Evolutionary conservation across 169 alveolate species (phyloP).

Genomic region (Eimeria necatrix): DNA sequence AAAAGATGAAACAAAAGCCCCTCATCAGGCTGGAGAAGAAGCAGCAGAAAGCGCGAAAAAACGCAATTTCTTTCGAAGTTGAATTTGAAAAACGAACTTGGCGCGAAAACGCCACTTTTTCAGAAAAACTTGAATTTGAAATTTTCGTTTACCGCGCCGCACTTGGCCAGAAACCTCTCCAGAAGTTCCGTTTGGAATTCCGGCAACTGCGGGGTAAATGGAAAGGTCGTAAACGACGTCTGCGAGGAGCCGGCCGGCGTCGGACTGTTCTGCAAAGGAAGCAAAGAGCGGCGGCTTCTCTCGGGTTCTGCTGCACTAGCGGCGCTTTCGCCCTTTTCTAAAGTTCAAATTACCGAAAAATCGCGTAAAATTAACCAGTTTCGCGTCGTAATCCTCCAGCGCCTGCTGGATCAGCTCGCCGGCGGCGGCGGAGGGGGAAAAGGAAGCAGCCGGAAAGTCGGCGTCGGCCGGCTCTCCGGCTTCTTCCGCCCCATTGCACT

Average conservation of each 20-base stretch:
- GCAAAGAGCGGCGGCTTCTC: not conserved
- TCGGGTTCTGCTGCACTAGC: too few relatives aligned
- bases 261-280: constrained; percentile 6
- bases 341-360: constrained; percentile 17
- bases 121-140: not conserved
- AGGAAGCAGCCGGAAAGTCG: too few relatives aligned
- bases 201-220: not conserved
- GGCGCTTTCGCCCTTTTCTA: not conserved
- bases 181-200: not conserved
- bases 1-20: too few relatives aligned
- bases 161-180: not conserved
- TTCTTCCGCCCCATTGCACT: too few relatives aligned
- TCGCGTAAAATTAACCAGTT: constrained; percentile 30
- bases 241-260: constrained; percentile 38
- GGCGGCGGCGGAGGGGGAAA: too few relatives aligned
- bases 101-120: not conserved
- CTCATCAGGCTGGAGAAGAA: too few relatives aligned
- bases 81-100: too few relatives aligned
- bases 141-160: not conserved
- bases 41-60: too few relatives aligned
- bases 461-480: too few relatives aligned
- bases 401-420: too few relatives aligned
- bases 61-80: too few relatives aligned
- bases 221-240: constrained; percentile 57
- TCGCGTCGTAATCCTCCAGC: constrained; percentile 38